Conservation (phyloP, 495 filamentous ascomycete genomes). For the Corynascus novoguineensis region DNA sequence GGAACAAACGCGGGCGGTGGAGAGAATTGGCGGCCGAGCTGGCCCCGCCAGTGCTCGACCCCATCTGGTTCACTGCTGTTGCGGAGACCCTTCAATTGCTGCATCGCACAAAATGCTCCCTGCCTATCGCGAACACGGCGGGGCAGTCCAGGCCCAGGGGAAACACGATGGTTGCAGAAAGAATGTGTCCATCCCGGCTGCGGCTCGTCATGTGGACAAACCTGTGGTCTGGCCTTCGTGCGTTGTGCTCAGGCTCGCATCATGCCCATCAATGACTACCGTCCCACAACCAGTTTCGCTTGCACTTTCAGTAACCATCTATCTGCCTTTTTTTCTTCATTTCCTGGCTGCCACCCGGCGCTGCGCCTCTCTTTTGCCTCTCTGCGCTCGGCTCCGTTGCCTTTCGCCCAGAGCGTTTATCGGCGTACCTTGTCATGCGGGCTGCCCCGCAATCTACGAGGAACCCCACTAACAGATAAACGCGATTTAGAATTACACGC, state of each 20-base stretch:
- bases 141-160: conserved; percentile 6
- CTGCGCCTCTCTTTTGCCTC: not conserved
- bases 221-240: not conserved
- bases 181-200: conserved; percentile 16
- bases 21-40: not conserved
- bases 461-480: conserved; percentile 38
- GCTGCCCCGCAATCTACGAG: conserved; percentile 25
- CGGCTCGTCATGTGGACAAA: conserved; percentile 21
- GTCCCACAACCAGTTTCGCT: conserved; percentile 1
- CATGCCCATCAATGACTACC: not conserved
- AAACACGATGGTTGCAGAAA: conserved; percentile 17
- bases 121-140: conserved; percentile 16
- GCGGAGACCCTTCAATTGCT: conserved; percentile 8
- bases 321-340: not conserved
- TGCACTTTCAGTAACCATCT: too few relatives aligned
- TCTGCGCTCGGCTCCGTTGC: not conserved
- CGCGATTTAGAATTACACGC: conserved; percentile 24
- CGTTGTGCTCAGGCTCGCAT: not conserved
- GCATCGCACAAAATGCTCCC: conserved; percentile 17
- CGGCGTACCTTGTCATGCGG: conserved; percentile 17
- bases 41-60: conserved; percentile 11
- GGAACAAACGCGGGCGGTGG: conserved; percentile 13
- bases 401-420: conserved; percentile 19
- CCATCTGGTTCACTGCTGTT: conserved; percentile 1
- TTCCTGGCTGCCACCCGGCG: conserved; percentile 10